Base-by-base conservation (phyloP, 208 protist species). In the Entamoeba histolytica region DNA sequence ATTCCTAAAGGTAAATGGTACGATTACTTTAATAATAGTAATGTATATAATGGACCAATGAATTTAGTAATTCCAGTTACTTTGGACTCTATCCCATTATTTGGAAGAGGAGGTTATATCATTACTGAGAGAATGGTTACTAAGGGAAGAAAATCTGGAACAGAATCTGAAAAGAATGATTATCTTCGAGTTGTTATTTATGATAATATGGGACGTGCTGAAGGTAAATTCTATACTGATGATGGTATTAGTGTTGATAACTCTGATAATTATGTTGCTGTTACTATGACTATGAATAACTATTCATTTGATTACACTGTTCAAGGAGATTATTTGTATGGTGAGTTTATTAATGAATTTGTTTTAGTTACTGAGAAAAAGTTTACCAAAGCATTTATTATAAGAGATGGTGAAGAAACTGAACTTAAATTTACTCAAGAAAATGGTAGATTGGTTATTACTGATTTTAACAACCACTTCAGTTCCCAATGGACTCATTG, bases 141-240 rank as follows among this genome's bases (percentile, higher is more conserved):
- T 44, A 5, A 39, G 5, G 14, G 78, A 69, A 23, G n/a, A 35
- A 14, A 91, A 10, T 61, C 49, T 12, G 50, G 49, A 12, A 19
- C 78, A 61, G n/a, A 23, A 3, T 31, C 12, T 52, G 92, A 92
- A 69, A 92, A 19, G 19, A n/a, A 92, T 12, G 78, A 94, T 73
- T 28, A 91, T 10, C 10, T 92, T 14, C 55, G 73, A 47, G 6
- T 94, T 17, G 17, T 49, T 19, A 87, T 94, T 39, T 47, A 49
- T 39, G n/a, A 15, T 51, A 69, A 6, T 28, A 69, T 69, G 55
- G 78, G 92, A 92, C 44, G 49, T 49, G 78, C 93, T 49, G 5
- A 44, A 49, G 93, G 93, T 55, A 19, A 7, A 8, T 31, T 92
- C 6, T 94, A 87, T 50, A 49, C n/a, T 50, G 93, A 94, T 93